phyloP scores from a whole-genome alignment of 352 stramenopile species.

The Phytopythium chamaehyphon region DNA sequence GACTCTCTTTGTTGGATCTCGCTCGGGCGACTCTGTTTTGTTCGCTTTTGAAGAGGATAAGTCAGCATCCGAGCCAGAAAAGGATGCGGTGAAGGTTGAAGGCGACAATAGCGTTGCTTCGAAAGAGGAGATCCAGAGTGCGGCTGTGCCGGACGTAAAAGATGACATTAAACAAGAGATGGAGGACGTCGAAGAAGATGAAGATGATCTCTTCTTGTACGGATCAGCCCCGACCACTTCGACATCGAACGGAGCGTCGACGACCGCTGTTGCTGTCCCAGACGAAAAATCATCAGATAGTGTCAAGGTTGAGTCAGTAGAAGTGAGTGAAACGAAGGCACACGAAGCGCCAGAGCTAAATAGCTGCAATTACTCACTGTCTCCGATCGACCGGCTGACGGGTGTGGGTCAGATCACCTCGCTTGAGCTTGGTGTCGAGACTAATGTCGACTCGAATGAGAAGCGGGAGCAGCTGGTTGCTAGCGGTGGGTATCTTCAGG shows the following conservation, averaged over 20 bases:
- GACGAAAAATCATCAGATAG: neutral
- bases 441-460: constrained; percentile 72
- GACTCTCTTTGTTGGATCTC: constrained; percentile 78
- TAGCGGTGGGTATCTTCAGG: constrained; percentile 59
- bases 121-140: constrained; percentile 16
- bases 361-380: constrained; percentile 37
- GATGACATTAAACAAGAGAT: constrained; percentile 8
- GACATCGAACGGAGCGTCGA: neutral
- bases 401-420: constrained; percentile 81
- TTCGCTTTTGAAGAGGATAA: constrained; percentile 40
- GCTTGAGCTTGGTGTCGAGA: constrained; percentile 74
- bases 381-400: constrained; percentile 59
- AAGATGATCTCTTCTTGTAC: constrained; percentile 78
- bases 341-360: constrained; percentile 9
- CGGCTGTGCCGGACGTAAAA: constrained; percentile 8
- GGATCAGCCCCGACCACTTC: constrained; percentile 25
- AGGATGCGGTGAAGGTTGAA: constrained; percentile 16
- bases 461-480: constrained; percentile 77
- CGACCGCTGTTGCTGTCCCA: neutral
- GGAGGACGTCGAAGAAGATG: constrained; percentile 51
- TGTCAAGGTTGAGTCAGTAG: constrained; percentile 10
- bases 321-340: neutral
- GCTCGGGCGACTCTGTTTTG: constrained; percentile 72
- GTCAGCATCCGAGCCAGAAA: constrained; percentile 12
- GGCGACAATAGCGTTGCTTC: constrained; percentile 12